Evolutionary conservation across 768 basidiomycete species (phyloP).

Genomic region (Candolleomyces aberdarensis): DNA sequence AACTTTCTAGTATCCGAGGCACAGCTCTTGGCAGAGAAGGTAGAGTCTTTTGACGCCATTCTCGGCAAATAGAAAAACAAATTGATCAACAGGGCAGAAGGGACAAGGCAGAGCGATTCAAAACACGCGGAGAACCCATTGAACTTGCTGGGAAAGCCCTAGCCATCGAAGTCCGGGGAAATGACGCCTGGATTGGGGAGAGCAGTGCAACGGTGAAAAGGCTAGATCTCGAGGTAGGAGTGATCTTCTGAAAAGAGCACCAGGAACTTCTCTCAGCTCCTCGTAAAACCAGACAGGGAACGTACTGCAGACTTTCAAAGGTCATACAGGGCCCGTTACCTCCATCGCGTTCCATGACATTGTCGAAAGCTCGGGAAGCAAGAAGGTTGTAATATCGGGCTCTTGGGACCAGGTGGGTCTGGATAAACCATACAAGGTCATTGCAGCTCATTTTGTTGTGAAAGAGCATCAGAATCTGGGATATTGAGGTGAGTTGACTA

Average conservation of each 20-base stretch:
- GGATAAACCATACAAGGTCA: not conserved
- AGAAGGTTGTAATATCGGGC: slow-evolving; percentile 71
- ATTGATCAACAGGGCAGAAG: slow-evolving; percentile 53
- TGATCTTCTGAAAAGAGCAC: not conserved
- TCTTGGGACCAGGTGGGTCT: slow-evolving; percentile 84
- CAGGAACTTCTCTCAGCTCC: not conserved
- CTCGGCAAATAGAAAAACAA: slow-evolving; percentile 8
- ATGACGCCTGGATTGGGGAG: slow-evolving; percentile 84
- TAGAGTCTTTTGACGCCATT: slow-evolving; percentile 27
- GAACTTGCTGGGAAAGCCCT: slow-evolving; percentile 73
- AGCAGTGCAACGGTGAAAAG: slow-evolving; percentile 74
- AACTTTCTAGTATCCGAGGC: slow-evolving; percentile 75
- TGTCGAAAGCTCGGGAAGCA: slow-evolving; percentile 33
- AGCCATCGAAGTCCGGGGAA: slow-evolving; percentile 59
- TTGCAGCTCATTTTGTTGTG: slow-evolving; percentile 5
- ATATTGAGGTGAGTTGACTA: slow-evolving; percentile 55
- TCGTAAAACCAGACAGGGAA: slow-evolving; percentile 68
- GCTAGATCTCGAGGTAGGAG: slow-evolving; percentile 74
- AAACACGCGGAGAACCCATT: slow-evolving; percentile 76
- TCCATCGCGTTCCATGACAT: slow-evolving; percentile 66
- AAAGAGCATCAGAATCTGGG: slow-evolving; percentile 87
- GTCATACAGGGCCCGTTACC: slow-evolving; percentile 89
- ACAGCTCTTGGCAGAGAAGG: slow-evolving; percentile 60
- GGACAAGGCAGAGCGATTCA: slow-evolving; percentile 68
- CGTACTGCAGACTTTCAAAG: slow-evolving; percentile 70